A percentile compares a stretch with the other conserved stretches of the same genome.
phyloP scores from a whole-genome alignment of 768 basidiomycete species.

The Paxillus rubicundulus region DNA sequence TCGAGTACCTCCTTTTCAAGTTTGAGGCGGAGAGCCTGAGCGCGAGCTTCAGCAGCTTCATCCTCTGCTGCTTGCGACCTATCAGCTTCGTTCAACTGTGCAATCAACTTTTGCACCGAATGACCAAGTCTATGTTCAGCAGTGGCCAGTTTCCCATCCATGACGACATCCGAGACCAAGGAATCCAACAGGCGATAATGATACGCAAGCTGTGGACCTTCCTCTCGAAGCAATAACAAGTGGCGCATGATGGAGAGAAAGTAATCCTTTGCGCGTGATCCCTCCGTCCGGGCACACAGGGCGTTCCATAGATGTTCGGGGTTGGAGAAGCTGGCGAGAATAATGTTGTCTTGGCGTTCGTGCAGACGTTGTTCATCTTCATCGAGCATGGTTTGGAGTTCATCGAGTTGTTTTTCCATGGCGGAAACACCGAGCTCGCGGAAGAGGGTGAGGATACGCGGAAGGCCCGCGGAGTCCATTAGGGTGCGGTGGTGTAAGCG shows the following conservation, averaged over 20 bases:
- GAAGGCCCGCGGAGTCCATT: slow-evolving; percentile 86
- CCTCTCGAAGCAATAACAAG: slow-evolving; percentile 84
- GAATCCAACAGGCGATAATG: slow-evolving; percentile 92
- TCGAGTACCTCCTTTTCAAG: slow-evolving; percentile 82
- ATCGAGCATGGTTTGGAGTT: slow-evolving; percentile 59
- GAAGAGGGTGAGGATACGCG: slow-evolving; percentile 68
- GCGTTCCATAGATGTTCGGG: slow-evolving; percentile 88
- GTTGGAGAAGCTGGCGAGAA: slow-evolving; percentile 72
- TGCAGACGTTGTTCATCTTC: slow-evolving; percentile 73
- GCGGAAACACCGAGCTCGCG: slow-evolving; percentile 58
- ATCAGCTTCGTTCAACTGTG: slow-evolving; percentile 88
- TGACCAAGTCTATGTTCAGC: slow-evolving; percentile 84
- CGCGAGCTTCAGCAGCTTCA: slow-evolving; percentile 70
- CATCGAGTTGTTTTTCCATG: slow-evolving; percentile 65
- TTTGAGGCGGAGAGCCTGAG: slow-evolving; percentile 60
- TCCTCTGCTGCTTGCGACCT: slow-evolving; percentile 73
- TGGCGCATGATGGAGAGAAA: slow-evolving; percentile 95
- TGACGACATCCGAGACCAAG: slow-evolving; percentile 84
- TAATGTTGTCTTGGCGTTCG: slow-evolving; percentile 72
- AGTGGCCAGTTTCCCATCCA: slow-evolving; percentile 85
- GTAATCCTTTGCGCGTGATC: slow-evolving; percentile 76
- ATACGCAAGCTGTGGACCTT: slow-evolving; percentile 78
- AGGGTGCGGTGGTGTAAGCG: slow-evolving; percentile 84
- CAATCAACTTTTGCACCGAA: slow-evolving; percentile 85
- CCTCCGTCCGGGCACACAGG: slow-evolving; percentile 71